Percentiles rank a stretch among this genome's conserved stretches.
These are phyloP conservation scores for Avicennia marina DNA, from an alignment of 257 asterid species.

Conservation along the genomic window DNA sequence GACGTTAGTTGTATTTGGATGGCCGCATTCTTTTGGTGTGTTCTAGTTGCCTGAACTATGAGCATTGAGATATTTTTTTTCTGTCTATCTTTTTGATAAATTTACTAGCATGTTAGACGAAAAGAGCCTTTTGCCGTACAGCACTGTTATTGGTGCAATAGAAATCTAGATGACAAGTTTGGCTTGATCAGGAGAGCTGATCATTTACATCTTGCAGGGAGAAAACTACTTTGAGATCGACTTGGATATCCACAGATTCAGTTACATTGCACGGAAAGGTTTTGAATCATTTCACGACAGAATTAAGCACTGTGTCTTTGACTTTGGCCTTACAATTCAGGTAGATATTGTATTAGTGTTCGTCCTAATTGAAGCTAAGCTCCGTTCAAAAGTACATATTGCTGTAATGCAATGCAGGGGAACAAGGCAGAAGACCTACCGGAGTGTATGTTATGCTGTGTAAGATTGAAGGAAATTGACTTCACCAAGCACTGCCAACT, in stretches of 20 bases:
- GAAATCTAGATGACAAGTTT: too few relatives aligned
- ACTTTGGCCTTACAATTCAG: constrained; percentile 95
- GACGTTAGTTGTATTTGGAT: neutral
- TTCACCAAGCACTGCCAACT: constrained; percentile 57
- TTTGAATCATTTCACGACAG: constrained; percentile 80
- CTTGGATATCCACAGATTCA: constrained; percentile 82
- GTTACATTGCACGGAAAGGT: constrained; percentile 89
- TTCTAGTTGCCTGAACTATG: neutral
- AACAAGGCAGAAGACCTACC: constrained; percentile 87
- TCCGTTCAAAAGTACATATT: constrained; percentile 9
- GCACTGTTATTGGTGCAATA: too few relatives aligned
- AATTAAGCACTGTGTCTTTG: constrained; percentile 71
- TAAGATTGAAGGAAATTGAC: constrained; percentile 71
- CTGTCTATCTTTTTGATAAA: too few relatives aligned
- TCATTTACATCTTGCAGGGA: constrained; percentile 47
- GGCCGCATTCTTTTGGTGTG: too few relatives aligned
- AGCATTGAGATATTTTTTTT: neutral
- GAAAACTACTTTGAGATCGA: constrained; percentile 90
- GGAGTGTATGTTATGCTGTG: constrained; percentile 71
- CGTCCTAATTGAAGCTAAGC: neutral
- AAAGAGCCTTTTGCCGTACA: too few relatives aligned
- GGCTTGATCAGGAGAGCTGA: neutral
- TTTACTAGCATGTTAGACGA: too few relatives aligned
- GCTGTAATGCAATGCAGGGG: constrained; percentile 54
- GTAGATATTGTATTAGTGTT: constrained; percentile 22